phyloP scores from a whole-genome alignment of 495 filamentous ascomycete species.

The Penicillium roqueforti region DNA sequence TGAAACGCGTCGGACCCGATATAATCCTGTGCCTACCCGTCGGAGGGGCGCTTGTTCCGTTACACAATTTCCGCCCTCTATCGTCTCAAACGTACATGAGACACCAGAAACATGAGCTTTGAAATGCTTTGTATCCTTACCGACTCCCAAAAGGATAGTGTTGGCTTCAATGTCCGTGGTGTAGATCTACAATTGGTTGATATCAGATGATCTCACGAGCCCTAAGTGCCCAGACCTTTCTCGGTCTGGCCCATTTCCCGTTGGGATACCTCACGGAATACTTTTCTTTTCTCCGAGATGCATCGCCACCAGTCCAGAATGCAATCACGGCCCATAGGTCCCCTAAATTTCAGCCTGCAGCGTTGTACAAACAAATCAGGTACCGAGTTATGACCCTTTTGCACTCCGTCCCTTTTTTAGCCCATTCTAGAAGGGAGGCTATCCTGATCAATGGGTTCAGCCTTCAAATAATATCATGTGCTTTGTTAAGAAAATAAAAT shows the following conservation, averaged over 20 bases:
- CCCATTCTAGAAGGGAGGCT: neutral
- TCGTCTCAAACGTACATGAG: slow-evolving; percentile 3
- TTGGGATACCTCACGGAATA: neutral
- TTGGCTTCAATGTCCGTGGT: neutral
- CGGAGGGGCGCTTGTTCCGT: slow-evolving; percentile 24
- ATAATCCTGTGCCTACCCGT: slow-evolving; percentile 21
- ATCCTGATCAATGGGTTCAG: neutral
- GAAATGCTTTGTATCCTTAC: neutral
- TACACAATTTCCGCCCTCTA: slow-evolving; percentile 19
- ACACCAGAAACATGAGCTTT: neutral
- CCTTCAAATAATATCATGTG: slow-evolving; percentile 7
- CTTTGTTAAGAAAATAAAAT: neutral
- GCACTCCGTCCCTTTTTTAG: neutral
- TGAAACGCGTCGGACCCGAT: slow-evolving; percentile 26
- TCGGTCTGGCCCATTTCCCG: neutral
- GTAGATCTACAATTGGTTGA: neutral
- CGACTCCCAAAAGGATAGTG: neutral
- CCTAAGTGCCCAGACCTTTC: neutral
- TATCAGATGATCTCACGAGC: slow-evolving; percentile 13
- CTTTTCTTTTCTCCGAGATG: slow-evolving; percentile 13
- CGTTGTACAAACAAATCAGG: slow-evolving; percentile 26
- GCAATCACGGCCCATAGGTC: slow-evolving; percentile 11
- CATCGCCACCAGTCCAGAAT: slow-evolving; percentile 11
- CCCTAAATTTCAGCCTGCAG: slow-evolving; percentile 10
- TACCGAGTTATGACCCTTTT: slow-evolving; percentile 16